A percentile compares a stretch with the other conserved stretches of the same genome.
phyloP scores from a whole-genome alignment of 495 filamentous ascomycete genomes.

The Coniosporium apollinis region DNA sequence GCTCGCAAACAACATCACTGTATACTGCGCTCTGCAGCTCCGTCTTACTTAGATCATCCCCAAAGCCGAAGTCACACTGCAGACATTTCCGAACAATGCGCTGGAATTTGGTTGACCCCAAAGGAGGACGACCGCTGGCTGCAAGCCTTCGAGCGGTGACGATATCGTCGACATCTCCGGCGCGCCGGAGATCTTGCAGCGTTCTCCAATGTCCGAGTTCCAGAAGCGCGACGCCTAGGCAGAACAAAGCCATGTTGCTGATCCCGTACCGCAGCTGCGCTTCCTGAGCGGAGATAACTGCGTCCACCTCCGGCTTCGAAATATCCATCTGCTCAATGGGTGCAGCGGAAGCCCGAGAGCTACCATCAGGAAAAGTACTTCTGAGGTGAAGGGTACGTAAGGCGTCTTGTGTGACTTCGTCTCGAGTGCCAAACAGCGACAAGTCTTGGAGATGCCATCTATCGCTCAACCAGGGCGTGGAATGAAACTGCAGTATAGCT shows the following conservation, averaged over 20 bases:
- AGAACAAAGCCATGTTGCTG: constrained; percentile 10
- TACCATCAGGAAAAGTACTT: constrained; percentile 1
- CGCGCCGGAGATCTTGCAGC: constrained; percentile 3
- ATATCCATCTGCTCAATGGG: no score
- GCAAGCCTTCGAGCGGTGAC: constrained; percentile 18
- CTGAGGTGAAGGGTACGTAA: constrained; percentile 18
- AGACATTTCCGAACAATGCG: constrained; percentile 23
- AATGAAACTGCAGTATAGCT: constrained; percentile 24
- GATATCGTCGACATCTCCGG: constrained; percentile 16
- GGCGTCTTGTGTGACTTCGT: constrained; percentile 3
- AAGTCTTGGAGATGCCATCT: constrained; percentile 22
- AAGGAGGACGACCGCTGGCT: not conserved
- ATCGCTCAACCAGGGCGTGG: constrained; percentile 20
- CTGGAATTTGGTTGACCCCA: constrained; percentile 14
- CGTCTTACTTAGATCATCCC: constrained; percentile 16
- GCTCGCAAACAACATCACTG: constrained; percentile 21
- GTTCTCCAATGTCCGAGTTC: constrained; percentile 8
- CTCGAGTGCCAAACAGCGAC: constrained; percentile 13
- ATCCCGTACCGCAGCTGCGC: constrained; percentile 7
- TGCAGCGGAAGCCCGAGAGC: no score
- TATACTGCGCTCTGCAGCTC: constrained; percentile 20
- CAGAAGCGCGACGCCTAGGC: constrained; percentile 6
- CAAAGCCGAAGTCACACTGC: constrained; percentile 23
- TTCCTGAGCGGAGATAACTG: no score
- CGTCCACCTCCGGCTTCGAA: no score